Evolutionary conservation across 371 early-diverging fungal species (phyloP).

Genomic region (Saksenaea vasiformis): DNA sequence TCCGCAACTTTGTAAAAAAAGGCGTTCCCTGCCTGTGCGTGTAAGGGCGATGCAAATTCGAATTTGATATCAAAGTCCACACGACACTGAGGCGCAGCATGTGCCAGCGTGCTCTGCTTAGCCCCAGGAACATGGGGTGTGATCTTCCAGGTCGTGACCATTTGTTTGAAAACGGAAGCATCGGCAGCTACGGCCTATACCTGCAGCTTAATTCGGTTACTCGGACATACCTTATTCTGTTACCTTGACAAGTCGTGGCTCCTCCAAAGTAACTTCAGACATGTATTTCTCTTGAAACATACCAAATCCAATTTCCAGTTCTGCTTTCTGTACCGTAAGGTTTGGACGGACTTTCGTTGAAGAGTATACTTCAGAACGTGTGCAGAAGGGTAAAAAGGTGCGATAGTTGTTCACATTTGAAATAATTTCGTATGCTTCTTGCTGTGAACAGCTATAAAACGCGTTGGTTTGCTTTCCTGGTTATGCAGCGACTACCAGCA

Average conservation of each 20-base stretch:
- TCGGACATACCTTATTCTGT: background rate
- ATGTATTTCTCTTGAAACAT: slow-evolving; percentile 75
- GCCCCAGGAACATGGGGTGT: slow-evolving; percentile 51
- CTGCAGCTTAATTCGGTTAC: background rate
- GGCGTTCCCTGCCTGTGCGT: slow-evolving; percentile 71
- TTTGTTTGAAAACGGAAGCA: slow-evolving; percentile 67
- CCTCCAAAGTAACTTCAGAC: slow-evolving; percentile 70
- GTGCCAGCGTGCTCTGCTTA: background rate
- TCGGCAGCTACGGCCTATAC: slow-evolving; percentile 66
- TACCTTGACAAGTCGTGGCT: slow-evolving; percentile 57
- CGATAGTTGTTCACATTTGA: slow-evolving; percentile 76
- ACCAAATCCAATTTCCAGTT: slow-evolving; percentile 76
- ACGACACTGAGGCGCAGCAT: slow-evolving; percentile 56
- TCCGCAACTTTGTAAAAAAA: slow-evolving; percentile 80
- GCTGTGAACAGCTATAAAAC: slow-evolving; percentile 63
- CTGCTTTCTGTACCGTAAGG: slow-evolving; percentile 58
- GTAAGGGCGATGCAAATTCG: slow-evolving; percentile 76
- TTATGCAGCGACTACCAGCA: background rate
- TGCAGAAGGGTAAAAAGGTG: slow-evolving; percentile 82
- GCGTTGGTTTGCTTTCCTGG: background rate
- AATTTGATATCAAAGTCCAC: slow-evolving; percentile 78
- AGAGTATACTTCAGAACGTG: slow-evolving; percentile 59
- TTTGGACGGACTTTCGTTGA: slow-evolving; percentile 14
- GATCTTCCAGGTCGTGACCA: slow-evolving; percentile 72
- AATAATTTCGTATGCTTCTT: slow-evolving; percentile 75